Conservation (phyloP, 805 yeast species). For the Lachancea kluyveri region DNA sequence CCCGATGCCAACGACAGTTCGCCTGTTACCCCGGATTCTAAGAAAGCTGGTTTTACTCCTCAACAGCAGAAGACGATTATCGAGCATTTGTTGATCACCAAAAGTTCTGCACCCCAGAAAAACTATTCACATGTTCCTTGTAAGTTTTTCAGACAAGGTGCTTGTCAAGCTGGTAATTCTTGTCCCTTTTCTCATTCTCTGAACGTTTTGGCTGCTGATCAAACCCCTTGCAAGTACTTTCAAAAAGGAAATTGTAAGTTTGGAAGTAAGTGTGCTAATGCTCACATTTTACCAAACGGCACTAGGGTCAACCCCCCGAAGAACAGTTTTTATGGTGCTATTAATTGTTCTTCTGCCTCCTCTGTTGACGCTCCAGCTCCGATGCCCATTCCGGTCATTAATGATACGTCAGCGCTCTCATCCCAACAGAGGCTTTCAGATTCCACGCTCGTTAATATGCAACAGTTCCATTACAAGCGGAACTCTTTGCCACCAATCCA, state of each 20-base stretch:
- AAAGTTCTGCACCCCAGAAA: conserved; percentile 19
- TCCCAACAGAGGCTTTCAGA: no score
- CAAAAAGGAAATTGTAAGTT: conserved; percentile 96
- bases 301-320: conserved; percentile 55
- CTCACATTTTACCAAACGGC: conserved; percentile 86
- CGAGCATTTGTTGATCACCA: conserved; percentile 25
- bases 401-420: no score
- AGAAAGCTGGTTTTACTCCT: conserved; percentile 13
- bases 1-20: conserved; percentile 1
- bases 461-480: no score
- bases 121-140: conserved; percentile 82
- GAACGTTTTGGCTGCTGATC: conserved; percentile 42
- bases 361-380: no score
- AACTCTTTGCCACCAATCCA: no score
- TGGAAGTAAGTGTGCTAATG: conserved; percentile 90
- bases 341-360: no score
- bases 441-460: no score
- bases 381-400: no score
- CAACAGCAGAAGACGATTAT: conserved; percentile 23
- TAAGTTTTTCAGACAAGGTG: conserved; percentile 85
- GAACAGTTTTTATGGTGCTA: no score
- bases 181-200: conserved; percentile 87
- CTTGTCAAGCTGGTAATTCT: conserved; percentile 88
- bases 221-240: conserved; percentile 73
- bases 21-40: conserved; percentile 1